Conservation (phyloP, 805 yeast species). For the Tetrapisispora nanseiensis region DNA sequence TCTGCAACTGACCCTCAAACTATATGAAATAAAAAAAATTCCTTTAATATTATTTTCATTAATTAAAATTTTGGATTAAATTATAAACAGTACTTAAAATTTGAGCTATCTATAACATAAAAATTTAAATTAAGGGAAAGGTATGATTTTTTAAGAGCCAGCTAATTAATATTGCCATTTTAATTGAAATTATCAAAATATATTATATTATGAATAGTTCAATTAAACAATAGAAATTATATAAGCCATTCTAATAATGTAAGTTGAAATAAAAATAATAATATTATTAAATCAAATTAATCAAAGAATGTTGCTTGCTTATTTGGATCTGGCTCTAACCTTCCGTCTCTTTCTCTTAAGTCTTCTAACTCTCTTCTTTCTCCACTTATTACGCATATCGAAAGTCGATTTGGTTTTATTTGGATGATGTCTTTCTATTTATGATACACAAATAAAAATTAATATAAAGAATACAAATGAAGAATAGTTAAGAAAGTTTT, state of each 20-base stretch:
- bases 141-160: conserved; percentile 1
- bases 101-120: conserved; percentile 2
- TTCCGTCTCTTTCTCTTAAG: conserved; percentile 99
- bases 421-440: conserved; percentile 3
- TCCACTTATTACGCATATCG: conserved; percentile 92
- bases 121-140: conserved; percentile 1
- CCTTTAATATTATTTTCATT: neutral
- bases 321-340: conserved; percentile 99
- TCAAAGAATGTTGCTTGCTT: conserved; percentile 39
- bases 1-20: too few relatives aligned
- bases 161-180: neutral
- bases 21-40: neutral
- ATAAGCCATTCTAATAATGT: conserved; percentile 4
- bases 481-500: too few relatives aligned
- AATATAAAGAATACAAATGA: neutral
- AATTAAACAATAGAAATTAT: neutral
- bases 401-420: conserved; percentile 4
- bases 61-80: conserved; percentile 3
- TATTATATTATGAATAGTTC: neutral
- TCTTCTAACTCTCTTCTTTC: conserved; percentile 99
- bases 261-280: neutral
- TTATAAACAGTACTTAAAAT: conserved; percentile 2
- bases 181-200: neutral
- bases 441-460: neutral
- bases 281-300: conserved; percentile 3